phyloP scores from a whole-genome alignment of 2,329 filamentous ascomycete genomes.

The Fusarium heterosporum region DNA sequence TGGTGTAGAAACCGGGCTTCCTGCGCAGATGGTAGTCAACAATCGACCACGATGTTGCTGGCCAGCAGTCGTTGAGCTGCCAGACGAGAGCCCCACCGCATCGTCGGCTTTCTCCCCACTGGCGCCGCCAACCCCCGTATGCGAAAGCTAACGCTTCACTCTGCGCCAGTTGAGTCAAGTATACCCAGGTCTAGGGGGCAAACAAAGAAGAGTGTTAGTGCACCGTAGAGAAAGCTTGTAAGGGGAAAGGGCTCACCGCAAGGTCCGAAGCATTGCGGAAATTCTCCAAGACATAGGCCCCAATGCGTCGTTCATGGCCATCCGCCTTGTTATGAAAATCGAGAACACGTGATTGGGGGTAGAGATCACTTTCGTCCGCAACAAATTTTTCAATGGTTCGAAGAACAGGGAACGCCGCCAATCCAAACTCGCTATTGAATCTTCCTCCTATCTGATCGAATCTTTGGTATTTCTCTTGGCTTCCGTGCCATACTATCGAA shows the following conservation, averaged over 20 bases:
- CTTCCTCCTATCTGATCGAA: slow-evolving; percentile 76
- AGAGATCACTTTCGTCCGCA: slow-evolving; percentile 62
- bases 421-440: slow-evolving; percentile 85
- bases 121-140: slow-evolving; percentile 68
- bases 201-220: background rate
- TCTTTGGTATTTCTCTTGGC: slow-evolving; percentile 76
- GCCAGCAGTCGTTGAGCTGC: slow-evolving; percentile 74
- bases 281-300: slow-evolving; percentile 82
- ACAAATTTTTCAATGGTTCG: slow-evolving; percentile 77
- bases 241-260: background rate
- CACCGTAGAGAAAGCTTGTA: background rate
- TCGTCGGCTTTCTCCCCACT: slow-evolving; percentile 63
- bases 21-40: background rate
- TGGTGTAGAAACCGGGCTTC: background rate
- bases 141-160: slow-evolving; percentile 64
- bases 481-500: slow-evolving; percentile 76
- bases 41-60: slow-evolving; percentile 3
- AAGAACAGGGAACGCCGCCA: slow-evolving; percentile 72
- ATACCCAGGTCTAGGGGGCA: slow-evolving; percentile 74
- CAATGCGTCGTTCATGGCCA: slow-evolving; percentile 79
- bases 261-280: slow-evolving; percentile 64
- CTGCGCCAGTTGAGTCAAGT: slow-evolving; percentile 69
- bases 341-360: slow-evolving; percentile 77
- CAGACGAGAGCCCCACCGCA: slow-evolving; percentile 75
- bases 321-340: slow-evolving; percentile 89